Base-by-base conservation (phyloP, 2,329 filamentous ascomycete genomes). In the Massarina eburnea region DNA sequence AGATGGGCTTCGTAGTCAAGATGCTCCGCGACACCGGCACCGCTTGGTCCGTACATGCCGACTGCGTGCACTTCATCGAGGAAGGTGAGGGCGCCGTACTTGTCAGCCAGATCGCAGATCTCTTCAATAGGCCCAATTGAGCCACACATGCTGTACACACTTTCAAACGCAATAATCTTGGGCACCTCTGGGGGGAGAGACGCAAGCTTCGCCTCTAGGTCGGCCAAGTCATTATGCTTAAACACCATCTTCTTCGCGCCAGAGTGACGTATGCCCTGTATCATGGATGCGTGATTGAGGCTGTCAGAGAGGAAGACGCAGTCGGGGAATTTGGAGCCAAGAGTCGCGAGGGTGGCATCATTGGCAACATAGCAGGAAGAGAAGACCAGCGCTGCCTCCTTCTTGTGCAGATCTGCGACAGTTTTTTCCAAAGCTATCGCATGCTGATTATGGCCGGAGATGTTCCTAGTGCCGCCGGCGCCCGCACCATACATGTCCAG, bases 101-200 rank as follows among this genome's bases (percentile, higher is more conserved):
- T 96, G 53, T 97, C 91, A 8, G 94, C 92, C 43, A 99, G 77
- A 68, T 99, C 91, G 70, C 92, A 97, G 52, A 99, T 97, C 66
- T 86, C 86, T 73, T 91, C 89, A 59, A 99, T 99, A 1, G 94
- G 94, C 0, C 91, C 94, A 67, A 99, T 89, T 14, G 91, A 96
- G 52, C 94, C 94, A 68, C 94, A 99, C 94, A 99, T 99, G 77
- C 91, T 96, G 76, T 99, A 99, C 3, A 99, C 94, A 22, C 91
- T 96, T 75, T 99, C 94, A 56, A 97, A 99, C 2, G 94, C 94
- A 56, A 99, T 99, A 57, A 99, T 96, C 78, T 99, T 99, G 46
- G 94, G 94, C 27, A 89, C 82, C 49, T 94, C 81, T 1, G 88
- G 75, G 1, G 92, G 91, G 33, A 99, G 80, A 10, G 91, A 88